Percentiles rank a stretch among this genome's conserved stretches.
These are phyloP conservation scores for Capronia americana DNA, from an alignment of 2,329 filamentous ascomycete genomes.

Conservation along the genomic window DNA sequence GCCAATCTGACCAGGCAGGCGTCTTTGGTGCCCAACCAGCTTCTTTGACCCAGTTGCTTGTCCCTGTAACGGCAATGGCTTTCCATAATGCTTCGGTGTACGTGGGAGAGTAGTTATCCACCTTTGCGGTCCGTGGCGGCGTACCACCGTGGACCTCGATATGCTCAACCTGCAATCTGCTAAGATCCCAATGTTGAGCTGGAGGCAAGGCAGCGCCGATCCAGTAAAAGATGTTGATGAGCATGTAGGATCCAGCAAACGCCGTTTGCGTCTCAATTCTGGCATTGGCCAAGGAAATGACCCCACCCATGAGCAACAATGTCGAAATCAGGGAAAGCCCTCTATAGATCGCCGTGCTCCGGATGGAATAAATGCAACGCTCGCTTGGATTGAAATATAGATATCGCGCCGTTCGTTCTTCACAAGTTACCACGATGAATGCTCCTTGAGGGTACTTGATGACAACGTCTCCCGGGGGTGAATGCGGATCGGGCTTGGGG, in stretches of 20 bases:
- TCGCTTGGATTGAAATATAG: constrained; percentile 59
- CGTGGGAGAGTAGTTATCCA: constrained; percentile 44
- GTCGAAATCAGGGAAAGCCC: constrained; percentile 58
- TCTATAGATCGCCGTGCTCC: constrained; percentile 50
- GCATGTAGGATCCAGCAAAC: constrained; percentile 58
- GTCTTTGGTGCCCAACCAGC: constrained; percentile 53
- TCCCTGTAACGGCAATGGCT: constrained; percentile 55
- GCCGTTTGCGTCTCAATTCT: constrained; percentile 55
- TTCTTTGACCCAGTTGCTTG: constrained; percentile 51
- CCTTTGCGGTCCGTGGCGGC: constrained; percentile 37
- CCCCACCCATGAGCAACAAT: constrained; percentile 59
- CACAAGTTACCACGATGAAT: constrained; percentile 57
- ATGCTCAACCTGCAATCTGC: constrained; percentile 49
- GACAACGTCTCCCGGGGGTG: constrained; percentile 54
- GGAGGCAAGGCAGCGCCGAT: constrained; percentile 57
- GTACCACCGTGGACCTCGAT: constrained; percentile 38
- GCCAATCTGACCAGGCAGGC: constrained; percentile 51
- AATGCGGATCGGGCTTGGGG: constrained; percentile 44
- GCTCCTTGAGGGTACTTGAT: constrained; percentile 59
- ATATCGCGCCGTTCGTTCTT: constrained; percentile 58
- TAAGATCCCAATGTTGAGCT: constrained; percentile 57
- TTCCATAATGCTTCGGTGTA: constrained; percentile 59
- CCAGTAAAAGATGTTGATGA: constrained; percentile 59
- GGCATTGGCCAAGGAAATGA: constrained; percentile 59
- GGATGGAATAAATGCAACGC: constrained; percentile 55